Conservation (phyloP, 495 filamentous ascomycete genomes). For the Penicillium atrosanguineum region DNA sequence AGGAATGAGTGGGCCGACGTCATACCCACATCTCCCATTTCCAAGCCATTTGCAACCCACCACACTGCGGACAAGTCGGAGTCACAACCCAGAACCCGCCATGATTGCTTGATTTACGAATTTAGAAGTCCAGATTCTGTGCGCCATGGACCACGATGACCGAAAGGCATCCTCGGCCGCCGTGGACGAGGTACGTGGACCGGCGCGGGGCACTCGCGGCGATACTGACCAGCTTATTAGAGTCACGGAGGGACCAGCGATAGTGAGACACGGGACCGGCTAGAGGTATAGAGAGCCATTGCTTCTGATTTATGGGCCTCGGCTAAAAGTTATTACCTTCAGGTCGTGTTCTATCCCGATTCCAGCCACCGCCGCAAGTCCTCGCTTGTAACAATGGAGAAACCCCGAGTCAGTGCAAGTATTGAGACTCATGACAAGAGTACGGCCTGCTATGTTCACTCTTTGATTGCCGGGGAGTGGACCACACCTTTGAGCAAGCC, state of each 20-base stretch:
- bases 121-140: slow-evolving; percentile 4
- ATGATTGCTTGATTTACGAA: slow-evolving; percentile 14
- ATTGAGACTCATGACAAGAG: slow-evolving; percentile 40
- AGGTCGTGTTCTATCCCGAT: slow-evolving; percentile 74
- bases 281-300: slow-evolving; percentile 38
- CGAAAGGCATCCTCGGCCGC: slow-evolving; percentile 13
- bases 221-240: slow-evolving; percentile 24
- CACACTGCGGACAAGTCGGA: slow-evolving; percentile 1
- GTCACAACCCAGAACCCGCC: slow-evolving; percentile 5
- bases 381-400: slow-evolving; percentile 67
- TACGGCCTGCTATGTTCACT: slow-evolving; percentile 82
- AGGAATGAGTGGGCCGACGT: slow-evolving; percentile 23
- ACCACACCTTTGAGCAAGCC: slow-evolving; percentile 15
- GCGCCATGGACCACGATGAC: slow-evolving; percentile 18
- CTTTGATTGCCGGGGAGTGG: slow-evolving; percentile 63
- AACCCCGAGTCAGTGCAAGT: slow-evolving; percentile 37
- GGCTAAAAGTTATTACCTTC: neutral
- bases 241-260: slow-evolving; percentile 40
- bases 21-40: slow-evolving; percentile 25
- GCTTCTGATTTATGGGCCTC: neutral
- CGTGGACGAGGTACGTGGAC: slow-evolving; percentile 23
- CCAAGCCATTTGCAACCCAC: slow-evolving; percentile 11
- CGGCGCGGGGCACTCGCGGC: neutral
- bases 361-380: slow-evolving; percentile 80
- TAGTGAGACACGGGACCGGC: slow-evolving; percentile 42